Conservation (phyloP, 2,329 filamentous ascomycete species). For the Cryoendolithus antarcticus region DNA sequence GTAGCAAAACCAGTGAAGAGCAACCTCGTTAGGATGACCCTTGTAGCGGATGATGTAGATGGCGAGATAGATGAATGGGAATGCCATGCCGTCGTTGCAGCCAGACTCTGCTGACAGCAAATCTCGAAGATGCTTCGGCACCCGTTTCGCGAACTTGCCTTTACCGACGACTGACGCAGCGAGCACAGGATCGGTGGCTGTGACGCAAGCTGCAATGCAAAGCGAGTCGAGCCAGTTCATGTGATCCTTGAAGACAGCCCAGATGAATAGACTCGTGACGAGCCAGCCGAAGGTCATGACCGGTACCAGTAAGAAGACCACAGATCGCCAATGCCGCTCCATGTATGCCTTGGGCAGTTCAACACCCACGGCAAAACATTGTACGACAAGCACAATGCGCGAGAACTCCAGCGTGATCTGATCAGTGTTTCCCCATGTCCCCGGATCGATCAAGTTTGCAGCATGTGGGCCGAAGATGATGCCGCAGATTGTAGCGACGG, state of each 20-base stretch:
- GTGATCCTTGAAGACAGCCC: slow-evolving; percentile 66
- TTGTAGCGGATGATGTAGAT: slow-evolving; percentile 80
- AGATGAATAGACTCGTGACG: slow-evolving; percentile 83
- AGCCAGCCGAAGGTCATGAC: slow-evolving; percentile 98
- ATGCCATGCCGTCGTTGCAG: slow-evolving; percentile 99
- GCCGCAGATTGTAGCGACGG: slow-evolving; percentile 76
- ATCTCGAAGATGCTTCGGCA: slow-evolving; percentile 94
- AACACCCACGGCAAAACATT: slow-evolving; percentile 85
- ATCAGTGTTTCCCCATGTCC: slow-evolving; percentile 69
- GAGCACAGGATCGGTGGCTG: slow-evolving; percentile 90
- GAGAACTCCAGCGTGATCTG: slow-evolving; percentile 83
- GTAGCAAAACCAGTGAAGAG: slow-evolving; percentile 76
- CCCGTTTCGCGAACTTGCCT: slow-evolving; percentile 94
- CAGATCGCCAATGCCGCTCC: slow-evolving; percentile 94
- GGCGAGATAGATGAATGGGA: slow-evolving; percentile 89
- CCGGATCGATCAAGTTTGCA: slow-evolving; percentile 65
- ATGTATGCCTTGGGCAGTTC: slow-evolving; percentile 90
- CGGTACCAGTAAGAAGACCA: slow-evolving; percentile 73
- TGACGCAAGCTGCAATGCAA: slow-evolving; percentile 81
- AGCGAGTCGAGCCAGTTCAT: slow-evolving; percentile 85
- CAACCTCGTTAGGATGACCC: slow-evolving; percentile 54
- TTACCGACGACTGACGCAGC: slow-evolving; percentile 97
- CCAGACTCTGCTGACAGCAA: slow-evolving; percentile 91
- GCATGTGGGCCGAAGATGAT: slow-evolving; percentile 82
- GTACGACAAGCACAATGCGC: slow-evolving; percentile 76